A percentile compares a stretch with the other conserved stretches of the same genome.
Conservation (phyloP, 2,329 filamentous ascomycete species). For the Epichloe glyceriae region DNA sequence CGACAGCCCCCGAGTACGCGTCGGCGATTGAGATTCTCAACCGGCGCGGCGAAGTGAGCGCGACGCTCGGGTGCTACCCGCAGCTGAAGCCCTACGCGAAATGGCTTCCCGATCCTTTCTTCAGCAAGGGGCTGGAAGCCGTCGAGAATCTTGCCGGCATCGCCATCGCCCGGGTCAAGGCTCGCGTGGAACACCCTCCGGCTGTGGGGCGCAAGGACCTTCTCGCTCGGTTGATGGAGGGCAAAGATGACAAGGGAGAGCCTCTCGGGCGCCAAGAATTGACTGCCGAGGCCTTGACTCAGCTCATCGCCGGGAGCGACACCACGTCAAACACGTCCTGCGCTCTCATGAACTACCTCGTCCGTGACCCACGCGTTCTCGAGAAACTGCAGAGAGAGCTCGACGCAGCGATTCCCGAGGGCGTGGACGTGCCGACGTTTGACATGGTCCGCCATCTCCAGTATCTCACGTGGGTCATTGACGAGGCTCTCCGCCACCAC, state of each 20-base stretch:
- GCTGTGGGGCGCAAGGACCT: slow-evolving; percentile 61
- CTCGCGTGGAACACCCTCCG: slow-evolving; percentile 56
- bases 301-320: slow-evolving; percentile 70
- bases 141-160: slow-evolving; percentile 78
- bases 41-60: slow-evolving; percentile 74
- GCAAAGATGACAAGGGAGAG: slow-evolving; percentile 65
- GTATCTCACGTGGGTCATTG: slow-evolving; percentile 64
- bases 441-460: slow-evolving; percentile 61
- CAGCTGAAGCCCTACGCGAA: slow-evolving; percentile 65
- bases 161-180: slow-evolving; percentile 68
- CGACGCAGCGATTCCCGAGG: slow-evolving; percentile 52
- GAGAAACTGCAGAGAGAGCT: slow-evolving; percentile 63
- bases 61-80: slow-evolving; percentile 63
- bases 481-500: slow-evolving; percentile 77
- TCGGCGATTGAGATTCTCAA: slow-evolving; percentile 82
- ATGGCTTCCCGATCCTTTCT: slow-evolving; percentile 73
- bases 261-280: slow-evolving; percentile 67
- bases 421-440: slow-evolving; percentile 52
- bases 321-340: slow-evolving; percentile 73
- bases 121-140: slow-evolving; percentile 58
- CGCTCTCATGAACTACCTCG: slow-evolving; percentile 66
- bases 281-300: slow-evolving; percentile 78
- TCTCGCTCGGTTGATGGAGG: slow-evolving; percentile 73
- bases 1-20: slow-evolving; percentile 50
- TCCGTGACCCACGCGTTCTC: slow-evolving; percentile 57